Evolutionary conservation across 2,329 filamentous ascomycete genomes (phyloP).

Genomic region (Samsoniella hepiali): DNA sequence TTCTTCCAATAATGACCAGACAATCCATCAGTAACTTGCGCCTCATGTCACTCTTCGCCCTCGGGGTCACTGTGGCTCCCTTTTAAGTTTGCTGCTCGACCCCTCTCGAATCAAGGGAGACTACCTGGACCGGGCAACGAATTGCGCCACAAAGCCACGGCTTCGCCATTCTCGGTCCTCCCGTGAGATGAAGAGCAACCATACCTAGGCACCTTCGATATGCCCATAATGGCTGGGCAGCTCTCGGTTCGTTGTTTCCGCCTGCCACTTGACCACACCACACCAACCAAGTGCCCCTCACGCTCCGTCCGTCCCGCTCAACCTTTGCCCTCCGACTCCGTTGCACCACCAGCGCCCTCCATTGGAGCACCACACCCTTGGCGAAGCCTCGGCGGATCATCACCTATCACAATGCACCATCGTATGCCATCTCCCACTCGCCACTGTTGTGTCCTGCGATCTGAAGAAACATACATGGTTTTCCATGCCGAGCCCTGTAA

Average conservation of each 20-base stretch:
- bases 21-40: background rate
- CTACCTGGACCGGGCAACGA: background rate
- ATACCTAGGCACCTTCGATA: background rate
- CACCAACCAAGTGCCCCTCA: background rate
- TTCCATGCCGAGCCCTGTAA: background rate
- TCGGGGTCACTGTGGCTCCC: background rate
- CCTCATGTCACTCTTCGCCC: background rate
- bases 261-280: no score
- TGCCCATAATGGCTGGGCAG: no score
- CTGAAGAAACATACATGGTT: background rate
- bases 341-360: background rate
- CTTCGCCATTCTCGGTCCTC: background rate
- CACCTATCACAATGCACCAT: background rate
- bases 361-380: background rate
- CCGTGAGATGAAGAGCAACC: background rate
- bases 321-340: background rate
- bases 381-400: background rate
- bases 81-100: conserved; percentile 9
- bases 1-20: background rate
- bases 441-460: background rate
- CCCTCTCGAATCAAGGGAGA: conserved; percentile 14
- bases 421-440: background rate
- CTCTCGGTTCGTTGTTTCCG: no score
- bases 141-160: conserved; percentile 1
- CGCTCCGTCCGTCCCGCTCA: background rate